Percentiles rank a stretch among this genome's conserved stretches.
Conservation (phyloP, 305 asterid species). For the Fraxinus platypoda region DNA sequence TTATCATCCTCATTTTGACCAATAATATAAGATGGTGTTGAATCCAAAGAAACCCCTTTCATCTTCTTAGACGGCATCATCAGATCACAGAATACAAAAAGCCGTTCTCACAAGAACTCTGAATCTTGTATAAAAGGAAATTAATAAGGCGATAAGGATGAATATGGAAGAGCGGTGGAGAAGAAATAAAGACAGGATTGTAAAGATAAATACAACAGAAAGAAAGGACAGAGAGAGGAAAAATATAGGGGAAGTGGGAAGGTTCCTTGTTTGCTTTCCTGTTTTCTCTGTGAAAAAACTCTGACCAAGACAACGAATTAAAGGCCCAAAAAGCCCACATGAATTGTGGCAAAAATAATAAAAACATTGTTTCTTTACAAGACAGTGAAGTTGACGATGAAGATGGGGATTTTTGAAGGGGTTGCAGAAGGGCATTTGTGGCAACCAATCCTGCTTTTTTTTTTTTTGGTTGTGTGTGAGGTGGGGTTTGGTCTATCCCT, state of each 20-base stretch:
- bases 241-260: slow-evolving; percentile 41
- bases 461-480: slow-evolving; percentile 33
- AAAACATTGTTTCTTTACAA: slow-evolving; percentile 41
- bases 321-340: slow-evolving; percentile 82
- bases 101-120: slow-evolving; percentile 22
- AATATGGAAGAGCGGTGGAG: slow-evolving; percentile 33
- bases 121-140: slow-evolving; percentile 37
- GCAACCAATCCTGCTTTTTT: slow-evolving; percentile 41
- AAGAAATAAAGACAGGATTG: slow-evolving; percentile 42
- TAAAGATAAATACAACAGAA: slow-evolving; percentile 29
- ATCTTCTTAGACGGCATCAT: slow-evolving; percentile 65
- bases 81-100: slow-evolving; percentile 39
- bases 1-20: slow-evolving; percentile 40
- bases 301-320: slow-evolving; percentile 61
- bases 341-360: slow-evolving; percentile 38
- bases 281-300: slow-evolving; percentile 67
- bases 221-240: slow-evolving; percentile 34
- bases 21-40: slow-evolving; percentile 29
- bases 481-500: slow-evolving; percentile 37
- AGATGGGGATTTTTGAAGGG: slow-evolving; percentile 57
- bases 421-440: slow-evolving; percentile 89
- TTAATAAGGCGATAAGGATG: slow-evolving; percentile 31
- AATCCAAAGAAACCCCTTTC: slow-evolving; percentile 40
- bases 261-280: slow-evolving; percentile 62
- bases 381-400: slow-evolving; percentile 64